phyloP scores from a whole-genome alignment of 257 asterid species.

The Leonotis leonurus region DNA sequence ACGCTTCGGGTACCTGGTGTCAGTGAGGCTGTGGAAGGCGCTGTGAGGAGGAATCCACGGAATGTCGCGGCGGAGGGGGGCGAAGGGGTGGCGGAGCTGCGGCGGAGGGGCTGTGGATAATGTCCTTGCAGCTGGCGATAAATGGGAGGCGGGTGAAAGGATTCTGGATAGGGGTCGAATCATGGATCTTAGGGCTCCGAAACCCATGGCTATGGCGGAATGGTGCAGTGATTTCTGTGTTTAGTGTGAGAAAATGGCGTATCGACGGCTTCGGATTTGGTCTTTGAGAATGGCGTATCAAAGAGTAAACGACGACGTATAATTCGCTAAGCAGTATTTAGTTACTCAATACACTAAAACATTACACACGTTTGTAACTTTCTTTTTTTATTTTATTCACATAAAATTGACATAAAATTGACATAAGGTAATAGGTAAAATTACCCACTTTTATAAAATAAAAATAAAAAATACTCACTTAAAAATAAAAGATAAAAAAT shows the following conservation, averaged over 20 bases:
- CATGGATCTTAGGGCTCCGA: constrained; percentile 56
- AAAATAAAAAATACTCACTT: too few species aligned
- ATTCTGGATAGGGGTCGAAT: constrained; percentile 50
- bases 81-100: constrained; percentile 34
- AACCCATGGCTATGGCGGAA: constrained; percentile 33
- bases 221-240: constrained; percentile 2
- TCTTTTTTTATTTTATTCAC: too few species aligned
- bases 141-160: constrained; percentile 25
- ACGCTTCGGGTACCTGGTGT: constrained; percentile 59
- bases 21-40: constrained; percentile 67
- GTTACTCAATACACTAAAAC: too few species aligned
- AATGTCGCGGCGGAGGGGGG: constrained; percentile 28
- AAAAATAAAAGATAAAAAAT: too few species aligned
- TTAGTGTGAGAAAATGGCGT: constrained; percentile 10
- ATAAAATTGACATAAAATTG: too few species aligned
- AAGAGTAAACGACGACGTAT: too few species aligned
- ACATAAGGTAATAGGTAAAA: too few species aligned
- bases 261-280: constrained; percentile 12
- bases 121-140: constrained; percentile 18
- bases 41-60: constrained; percentile 43
- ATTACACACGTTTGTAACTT: too few species aligned
- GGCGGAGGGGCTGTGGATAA: constrained; percentile 27
- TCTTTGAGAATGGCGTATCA: neutral
- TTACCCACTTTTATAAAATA: too few species aligned
- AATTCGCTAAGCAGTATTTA: too few species aligned